These are phyloP conservation scores for Teunomyces barrocoloradensis DNA, from an alignment of 805 yeast species.

Conservation along the genomic window DNA sequence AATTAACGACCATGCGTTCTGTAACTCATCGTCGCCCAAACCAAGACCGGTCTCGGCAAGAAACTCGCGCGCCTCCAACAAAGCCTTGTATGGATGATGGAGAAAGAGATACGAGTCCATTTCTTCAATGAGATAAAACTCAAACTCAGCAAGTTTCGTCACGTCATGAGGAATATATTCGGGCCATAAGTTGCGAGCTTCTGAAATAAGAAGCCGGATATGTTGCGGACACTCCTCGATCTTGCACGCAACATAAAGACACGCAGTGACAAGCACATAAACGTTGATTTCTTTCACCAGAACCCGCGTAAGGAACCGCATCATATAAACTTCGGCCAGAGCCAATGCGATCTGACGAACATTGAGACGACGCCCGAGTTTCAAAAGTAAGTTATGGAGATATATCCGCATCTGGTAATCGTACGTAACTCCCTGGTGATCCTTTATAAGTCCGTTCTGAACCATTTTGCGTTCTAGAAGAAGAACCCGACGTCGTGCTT, in stretches of 20 bases:
- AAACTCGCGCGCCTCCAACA: slow-evolving; percentile 50
- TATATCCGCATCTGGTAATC: slow-evolving; percentile 72
- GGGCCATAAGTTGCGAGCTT: slow-evolving; percentile 91
- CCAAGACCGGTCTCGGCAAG: slow-evolving; percentile 27
- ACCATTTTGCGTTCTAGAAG: slow-evolving; percentile 43
- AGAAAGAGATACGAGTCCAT: slow-evolving; percentile 68
- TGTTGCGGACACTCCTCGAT: slow-evolving; percentile 96
- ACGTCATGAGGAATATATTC: slow-evolving; percentile 90
- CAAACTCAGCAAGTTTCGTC: slow-evolving; percentile 91
- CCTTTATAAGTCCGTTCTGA: slow-evolving; percentile 42
- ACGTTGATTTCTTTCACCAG: slow-evolving; percentile 79
- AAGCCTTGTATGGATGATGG: slow-evolving; percentile 71
- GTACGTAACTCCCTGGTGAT: slow-evolving; percentile 44
- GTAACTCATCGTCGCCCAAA: slow-evolving; percentile 65
- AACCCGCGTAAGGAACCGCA: slow-evolving; percentile 72
- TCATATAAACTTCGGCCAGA: slow-evolving; percentile 81
- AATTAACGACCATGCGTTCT: slow-evolving; percentile 83
- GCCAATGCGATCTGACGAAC: slow-evolving; percentile 82
- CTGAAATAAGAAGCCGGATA: slow-evolving; percentile 75
- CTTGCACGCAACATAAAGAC: slow-evolving; percentile 87
- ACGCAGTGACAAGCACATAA: slow-evolving; percentile 77
- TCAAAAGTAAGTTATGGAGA: slow-evolving; percentile 69
- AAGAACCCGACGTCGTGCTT: slow-evolving; percentile 41
- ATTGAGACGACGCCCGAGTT: slow-evolving; percentile 74
- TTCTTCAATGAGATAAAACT: slow-evolving; percentile 89